A percentile compares a stretch with the other conserved stretches of the same genome.
Evolutionary conservation across 2,329 filamentous ascomycete genomes (phyloP).

Genomic region (Thielaviopsis euricoi): DNA sequence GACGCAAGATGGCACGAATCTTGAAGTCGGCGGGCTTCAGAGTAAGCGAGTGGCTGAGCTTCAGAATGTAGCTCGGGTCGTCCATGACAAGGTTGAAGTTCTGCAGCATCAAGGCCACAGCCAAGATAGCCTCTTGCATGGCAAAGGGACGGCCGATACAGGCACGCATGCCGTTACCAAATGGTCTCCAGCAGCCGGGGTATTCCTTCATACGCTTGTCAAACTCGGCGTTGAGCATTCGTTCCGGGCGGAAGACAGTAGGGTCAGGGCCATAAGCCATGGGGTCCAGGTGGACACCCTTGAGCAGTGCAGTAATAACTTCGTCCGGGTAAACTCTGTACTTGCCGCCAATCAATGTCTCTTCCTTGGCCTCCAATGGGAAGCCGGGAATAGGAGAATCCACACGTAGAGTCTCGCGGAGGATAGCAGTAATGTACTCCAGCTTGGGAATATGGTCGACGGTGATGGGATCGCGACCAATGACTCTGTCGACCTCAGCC

Average conservation of each 20-base stretch:
- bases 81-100: constrained; percentile 52
- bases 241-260: constrained; percentile 49
- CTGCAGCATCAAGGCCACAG: constrained; percentile 47
- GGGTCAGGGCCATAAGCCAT: constrained; percentile 49
- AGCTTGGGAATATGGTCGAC: constrained; percentile 47
- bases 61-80: constrained; percentile 41
- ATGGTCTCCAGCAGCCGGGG: constrained; percentile 52
- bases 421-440: constrained; percentile 46
- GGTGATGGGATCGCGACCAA: constrained; percentile 40
- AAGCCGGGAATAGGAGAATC: constrained; percentile 26
- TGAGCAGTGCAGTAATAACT: constrained; percentile 30
- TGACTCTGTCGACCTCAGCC: constrained; percentile 48
- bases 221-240: constrained; percentile 56
- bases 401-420: constrained; percentile 50
- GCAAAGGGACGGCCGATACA: constrained; percentile 62
- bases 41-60: constrained; percentile 39
- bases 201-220: constrained; percentile 42
- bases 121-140: constrained; percentile 53
- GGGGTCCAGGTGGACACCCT: constrained; percentile 43
- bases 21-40: constrained; percentile 47
- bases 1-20: constrained; percentile 40
- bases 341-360: constrained; percentile 41
- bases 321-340: constrained; percentile 40
- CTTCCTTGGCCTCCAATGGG: constrained; percentile 34
- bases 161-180: constrained; percentile 52